phyloP scores from a whole-genome alignment of 176 grass and related monocot species.

The Thalia dealbata region DNA sequence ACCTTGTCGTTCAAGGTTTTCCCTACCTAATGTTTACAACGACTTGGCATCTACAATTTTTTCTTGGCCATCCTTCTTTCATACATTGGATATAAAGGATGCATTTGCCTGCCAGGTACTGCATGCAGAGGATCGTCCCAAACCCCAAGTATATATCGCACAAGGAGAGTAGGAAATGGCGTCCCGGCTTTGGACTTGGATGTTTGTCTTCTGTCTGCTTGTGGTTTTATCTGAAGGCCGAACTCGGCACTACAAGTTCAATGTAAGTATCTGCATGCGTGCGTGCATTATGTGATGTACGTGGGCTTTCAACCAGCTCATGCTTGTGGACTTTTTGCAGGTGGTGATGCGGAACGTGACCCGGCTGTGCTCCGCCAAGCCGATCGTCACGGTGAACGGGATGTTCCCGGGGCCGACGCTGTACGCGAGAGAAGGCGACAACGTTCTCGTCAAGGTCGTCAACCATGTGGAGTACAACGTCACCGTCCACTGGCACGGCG shows the following conservation, averaged over 20 bases:
- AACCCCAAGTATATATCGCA: background rate
- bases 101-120: constrained; percentile 17
- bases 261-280: constrained; percentile 31
- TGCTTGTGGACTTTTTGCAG: constrained; percentile 14
- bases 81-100: constrained; percentile 20
- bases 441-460: constrained; percentile 51
- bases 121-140: constrained; percentile 12
- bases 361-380: constrained; percentile 50
- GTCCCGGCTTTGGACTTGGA: background rate
- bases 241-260: constrained; percentile 61
- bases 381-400: constrained; percentile 53
- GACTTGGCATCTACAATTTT: constrained; percentile 59
- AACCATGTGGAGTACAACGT: constrained; percentile 55
- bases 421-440: constrained; percentile 63
- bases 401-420: constrained; percentile 46
- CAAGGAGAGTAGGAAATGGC: background rate
- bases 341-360: constrained; percentile 40
- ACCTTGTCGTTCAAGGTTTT: constrained; percentile 47
- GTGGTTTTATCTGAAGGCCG: constrained; percentile 23
- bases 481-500: constrained; percentile 57
- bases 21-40: constrained; percentile 61
- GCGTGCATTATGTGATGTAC: background rate
- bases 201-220: constrained; percentile 32
- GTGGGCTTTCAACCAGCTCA: background rate
- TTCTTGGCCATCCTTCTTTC: background rate